Conservation (phyloP, 805 yeast genomes). For the Saccharomyces paradoxus region DNA sequence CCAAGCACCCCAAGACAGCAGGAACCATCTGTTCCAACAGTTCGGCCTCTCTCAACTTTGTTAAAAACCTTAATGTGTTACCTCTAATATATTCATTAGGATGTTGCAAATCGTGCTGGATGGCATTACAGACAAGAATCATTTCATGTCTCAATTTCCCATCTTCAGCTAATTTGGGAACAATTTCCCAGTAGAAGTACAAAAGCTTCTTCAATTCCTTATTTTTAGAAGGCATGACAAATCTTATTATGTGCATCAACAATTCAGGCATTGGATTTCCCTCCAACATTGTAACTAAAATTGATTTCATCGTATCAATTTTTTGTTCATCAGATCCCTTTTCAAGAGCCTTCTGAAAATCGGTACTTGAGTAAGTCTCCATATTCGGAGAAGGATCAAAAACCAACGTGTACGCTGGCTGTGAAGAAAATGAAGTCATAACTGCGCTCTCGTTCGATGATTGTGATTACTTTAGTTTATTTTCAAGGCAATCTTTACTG, state of each 20-base stretch:
- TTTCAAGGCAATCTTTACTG: neutral
- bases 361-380: conserved; percentile 54
- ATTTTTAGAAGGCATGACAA: conserved; percentile 90
- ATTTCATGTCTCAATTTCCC: conserved; percentile 96
- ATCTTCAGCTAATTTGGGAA: conserved; percentile 78
- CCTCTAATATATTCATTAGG: conserved; percentile 97
- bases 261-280: conserved; percentile 90
- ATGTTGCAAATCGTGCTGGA: conserved; percentile 94
- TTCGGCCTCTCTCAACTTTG: conserved; percentile 88
- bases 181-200: conserved; percentile 96
- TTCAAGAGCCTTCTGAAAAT: conserved; percentile 71
- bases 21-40: conserved; percentile 93
- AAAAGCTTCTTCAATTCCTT: conserved; percentile 87
- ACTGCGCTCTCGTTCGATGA: neutral
- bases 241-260: conserved; percentile 93
- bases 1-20: conserved; percentile 80
- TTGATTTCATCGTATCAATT: conserved; percentile 81
- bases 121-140: conserved; percentile 97
- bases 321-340: conserved; percentile 84
- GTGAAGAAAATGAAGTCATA: conserved; percentile 18
- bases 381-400: conserved; percentile 64
- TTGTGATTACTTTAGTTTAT: neutral
- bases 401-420: conserved; percentile 65
- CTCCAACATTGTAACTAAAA: conserved; percentile 77
- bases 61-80: conserved; percentile 82